These are phyloP conservation scores for Trichoderma atrobrunneum DNA, from an alignment of 2,329 filamentous ascomycete species.

Conservation along the genomic window DNA sequence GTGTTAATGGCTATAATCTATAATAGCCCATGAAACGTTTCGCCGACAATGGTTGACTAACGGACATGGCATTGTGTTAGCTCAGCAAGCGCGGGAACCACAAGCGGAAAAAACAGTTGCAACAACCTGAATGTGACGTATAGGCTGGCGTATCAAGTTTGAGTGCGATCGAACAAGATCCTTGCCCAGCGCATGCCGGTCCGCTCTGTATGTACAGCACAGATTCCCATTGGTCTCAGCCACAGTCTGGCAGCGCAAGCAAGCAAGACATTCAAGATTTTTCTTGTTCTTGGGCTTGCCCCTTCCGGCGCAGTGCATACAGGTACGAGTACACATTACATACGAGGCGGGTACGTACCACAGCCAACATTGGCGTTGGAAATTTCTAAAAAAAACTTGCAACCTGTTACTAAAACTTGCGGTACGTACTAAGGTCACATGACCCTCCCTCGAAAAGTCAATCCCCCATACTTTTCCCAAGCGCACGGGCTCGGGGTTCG, in stretches of 20 bases:
- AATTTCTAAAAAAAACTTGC: neutral
- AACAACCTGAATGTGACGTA: constrained; percentile 6
- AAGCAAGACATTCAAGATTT: neutral
- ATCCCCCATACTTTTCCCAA: neutral
- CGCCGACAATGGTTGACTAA: neutral
- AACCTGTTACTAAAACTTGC: neutral
- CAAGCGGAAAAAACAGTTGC: neutral
- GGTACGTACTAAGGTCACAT: neutral
- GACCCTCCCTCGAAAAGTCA: neutral
- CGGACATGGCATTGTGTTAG: neutral
- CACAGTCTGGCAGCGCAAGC: constrained; percentile 7
- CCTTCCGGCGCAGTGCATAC: neutral
- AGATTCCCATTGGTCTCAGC: constrained; percentile 11
- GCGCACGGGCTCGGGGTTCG: neutral
- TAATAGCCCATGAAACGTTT: neutral
- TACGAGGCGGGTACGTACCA: neutral
- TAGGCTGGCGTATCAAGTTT: neutral
- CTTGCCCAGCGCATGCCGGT: neutral
- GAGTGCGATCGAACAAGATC: neutral
- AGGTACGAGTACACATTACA: neutral
- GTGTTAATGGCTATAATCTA: neutral
- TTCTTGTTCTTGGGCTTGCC: neutral
- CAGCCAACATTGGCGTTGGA: neutral
- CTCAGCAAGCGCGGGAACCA: neutral
- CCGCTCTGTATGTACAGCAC: neutral